A percentile compares a stretch with the other conserved stretches of the same genome.
These are phyloP conservation scores for Monilinia vaccinii-corymbosi DNA, from an alignment of 2,329 filamentous ascomycete genomes.

Conservation along the genomic window DNA sequence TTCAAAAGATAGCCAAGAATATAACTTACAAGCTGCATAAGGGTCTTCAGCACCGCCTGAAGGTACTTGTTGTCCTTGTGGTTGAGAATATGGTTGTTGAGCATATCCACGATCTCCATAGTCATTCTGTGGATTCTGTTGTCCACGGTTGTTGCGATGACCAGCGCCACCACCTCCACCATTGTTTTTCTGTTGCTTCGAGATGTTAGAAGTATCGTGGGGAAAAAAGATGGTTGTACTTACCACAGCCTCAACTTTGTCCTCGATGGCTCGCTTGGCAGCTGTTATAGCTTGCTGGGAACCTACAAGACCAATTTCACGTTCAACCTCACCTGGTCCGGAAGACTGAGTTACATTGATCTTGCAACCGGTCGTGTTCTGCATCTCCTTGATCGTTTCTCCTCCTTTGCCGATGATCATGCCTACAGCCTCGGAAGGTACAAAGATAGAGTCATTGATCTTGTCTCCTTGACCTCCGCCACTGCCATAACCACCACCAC, in stretches of 20 bases:
- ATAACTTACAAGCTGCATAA: constrained; percentile 61
- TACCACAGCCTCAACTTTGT: constrained; percentile 86
- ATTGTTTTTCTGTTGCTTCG: constrained; percentile 43
- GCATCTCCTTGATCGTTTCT: constrained; percentile 92
- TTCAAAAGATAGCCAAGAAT: neutral
- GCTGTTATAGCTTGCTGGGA: constrained; percentile 65
- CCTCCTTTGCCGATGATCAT: constrained; percentile 96
- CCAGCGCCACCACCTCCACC: constrained; percentile 38
- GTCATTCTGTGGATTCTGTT: constrained; percentile 43
- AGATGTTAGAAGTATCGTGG: constrained; percentile 15
- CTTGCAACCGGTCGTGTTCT: constrained; percentile 79
- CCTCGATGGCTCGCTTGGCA: constrained; percentile 78
- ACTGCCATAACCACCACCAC: constrained; percentile 34
- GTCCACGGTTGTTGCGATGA: constrained; percentile 33
- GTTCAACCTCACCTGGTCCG: constrained; percentile 67
- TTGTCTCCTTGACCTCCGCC: constrained; percentile 48
- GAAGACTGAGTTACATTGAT: constrained; percentile 85
- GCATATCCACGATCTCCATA: constrained; percentile 45
- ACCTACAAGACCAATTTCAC: constrained; percentile 81
- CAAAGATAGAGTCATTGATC: constrained; percentile 72
- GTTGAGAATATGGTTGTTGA: constrained; percentile 37
- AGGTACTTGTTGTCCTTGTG: constrained; percentile 34
- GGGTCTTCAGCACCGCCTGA: constrained; percentile 49
- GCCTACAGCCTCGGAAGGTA: constrained; percentile 83
- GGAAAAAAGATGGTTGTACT: constrained; percentile 31